Conservation (phyloP, 2,329 filamentous ascomycete species). For the Pseudogymnoascus sp. region DNA sequence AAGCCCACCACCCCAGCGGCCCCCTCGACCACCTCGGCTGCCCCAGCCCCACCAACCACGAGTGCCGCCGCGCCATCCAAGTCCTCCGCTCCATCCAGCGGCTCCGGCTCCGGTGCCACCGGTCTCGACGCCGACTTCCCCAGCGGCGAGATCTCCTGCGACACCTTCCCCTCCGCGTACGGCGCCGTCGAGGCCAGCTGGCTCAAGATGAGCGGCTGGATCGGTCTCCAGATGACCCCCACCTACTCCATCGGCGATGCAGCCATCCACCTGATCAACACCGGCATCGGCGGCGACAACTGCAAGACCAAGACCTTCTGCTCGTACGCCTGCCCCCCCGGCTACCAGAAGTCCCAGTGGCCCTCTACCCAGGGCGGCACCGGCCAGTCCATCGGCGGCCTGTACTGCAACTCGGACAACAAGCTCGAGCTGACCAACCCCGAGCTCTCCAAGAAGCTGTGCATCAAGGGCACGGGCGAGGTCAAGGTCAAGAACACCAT, state of each 20-base stretch:
- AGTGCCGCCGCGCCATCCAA: slow-evolving; percentile 32
- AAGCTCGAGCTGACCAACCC: slow-evolving; percentile 71
- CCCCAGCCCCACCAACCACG: slow-evolving; percentile 23
- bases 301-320: slow-evolving; percentile 65
- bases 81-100: slow-evolving; percentile 21
- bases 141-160: slow-evolving; percentile 63
- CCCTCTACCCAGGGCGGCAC: slow-evolving; percentile 67
- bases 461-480: slow-evolving; percentile 58
- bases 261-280: slow-evolving; percentile 57
- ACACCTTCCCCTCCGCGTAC: slow-evolving; percentile 68
- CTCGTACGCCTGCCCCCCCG: slow-evolving; percentile 86
- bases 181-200: slow-evolving; percentile 66
- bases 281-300: slow-evolving; percentile 49
- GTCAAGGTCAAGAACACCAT: slow-evolving; percentile 73
- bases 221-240: slow-evolving; percentile 62
- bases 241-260: slow-evolving; percentile 41
- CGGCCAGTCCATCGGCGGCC: slow-evolving; percentile 79
- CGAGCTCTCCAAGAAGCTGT: slow-evolving; percentile 57
- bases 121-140: slow-evolving; percentile 66
- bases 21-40: slow-evolving; percentile 16
- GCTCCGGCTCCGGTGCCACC: slow-evolving; percentile 22
- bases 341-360: slow-evolving; percentile 91
- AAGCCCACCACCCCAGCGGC: slow-evolving; percentile 14
- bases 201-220: slow-evolving; percentile 66
- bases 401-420: slow-evolving; percentile 66